Evolutionary conservation across 2,329 filamentous ascomycete species (phyloP), one percentile per base, ranked within the genome.

Genomic region (Madurella mycetomatis): DNA sequence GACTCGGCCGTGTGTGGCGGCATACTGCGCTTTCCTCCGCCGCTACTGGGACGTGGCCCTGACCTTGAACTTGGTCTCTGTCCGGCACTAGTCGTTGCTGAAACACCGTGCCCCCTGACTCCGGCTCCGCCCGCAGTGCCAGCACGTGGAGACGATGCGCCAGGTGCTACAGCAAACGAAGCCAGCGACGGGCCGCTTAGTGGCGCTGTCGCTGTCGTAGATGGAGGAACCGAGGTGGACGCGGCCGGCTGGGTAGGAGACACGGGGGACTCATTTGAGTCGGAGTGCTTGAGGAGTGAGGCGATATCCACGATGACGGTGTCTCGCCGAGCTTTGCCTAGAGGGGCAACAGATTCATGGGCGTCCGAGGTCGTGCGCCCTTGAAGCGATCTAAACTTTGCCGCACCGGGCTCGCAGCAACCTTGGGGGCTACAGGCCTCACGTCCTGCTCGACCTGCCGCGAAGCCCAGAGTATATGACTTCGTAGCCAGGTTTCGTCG

Each of bases 291-390:
- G 73, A 96, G 82, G 63, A 96, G 83, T 64, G 87, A 86, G 74
- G 88, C 84, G 87, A 96, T 95, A 92, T 96, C 91, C 91, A 96
- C 86, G 82, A 80, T 92, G 84, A 78, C 83, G 81, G 79, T 79
- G 64, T 68, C 68, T 71, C 59, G 54, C 57, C 50, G 47, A 53
- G 49, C 46, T 50, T 49, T 58, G 62, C 61, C 61, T 60, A 50
- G 41, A 57, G 52, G 44, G 61, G 57, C 60, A 51, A 46, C 31
- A 43, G 63, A 61, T 59, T 70, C 70, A 71, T 72, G 64, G 64
- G 67, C 59, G 56, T 51, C 31, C 44, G 18, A 30, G 25, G 13
- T 19, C 40, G 34, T 41, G 37, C 37, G 37, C 47, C 19, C 16
- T 18, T 13, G 18, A 12, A 31, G 47, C 37, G 41, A 43, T 43